Conservation (phyloP, 768 basidiomycete species). For the Lyophyllum decastes region DNA sequence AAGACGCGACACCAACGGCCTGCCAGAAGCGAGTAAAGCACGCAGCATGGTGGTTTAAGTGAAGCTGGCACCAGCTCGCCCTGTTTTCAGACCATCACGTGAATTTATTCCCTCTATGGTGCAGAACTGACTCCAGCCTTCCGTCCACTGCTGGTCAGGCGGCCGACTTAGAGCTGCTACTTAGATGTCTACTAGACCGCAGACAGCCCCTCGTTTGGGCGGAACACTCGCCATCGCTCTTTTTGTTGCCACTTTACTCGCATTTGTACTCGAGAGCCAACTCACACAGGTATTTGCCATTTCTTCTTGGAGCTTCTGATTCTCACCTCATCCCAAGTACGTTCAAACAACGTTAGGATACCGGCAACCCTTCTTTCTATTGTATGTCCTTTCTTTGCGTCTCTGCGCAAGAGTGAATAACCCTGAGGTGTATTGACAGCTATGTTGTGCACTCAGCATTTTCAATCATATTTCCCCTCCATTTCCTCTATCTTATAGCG, state of each 20-base stretch:
- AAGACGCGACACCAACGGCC: constrained; percentile 60
- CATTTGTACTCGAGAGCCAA: constrained; percentile 79
- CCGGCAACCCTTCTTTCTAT: constrained; percentile 86
- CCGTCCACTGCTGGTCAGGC: constrained; percentile 8
- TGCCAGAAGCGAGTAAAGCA: constrained; percentile 60
- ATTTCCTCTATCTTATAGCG: constrained; percentile 64
- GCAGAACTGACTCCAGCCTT: not conserved
- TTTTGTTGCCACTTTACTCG: constrained; percentile 61
- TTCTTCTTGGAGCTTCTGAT: not conserved
- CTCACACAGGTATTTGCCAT: constrained; percentile 62
- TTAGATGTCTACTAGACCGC: constrained; percentile 24
- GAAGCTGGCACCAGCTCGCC: not conserved
- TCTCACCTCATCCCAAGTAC: constrained; percentile 48
- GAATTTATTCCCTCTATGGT: not conserved
- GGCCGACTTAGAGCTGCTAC: not conserved
- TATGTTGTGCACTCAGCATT: constrained; percentile 88
- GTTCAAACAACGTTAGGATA: constrained; percentile 78
- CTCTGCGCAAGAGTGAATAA: not conserved
- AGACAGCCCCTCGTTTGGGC: constrained; percentile 38
- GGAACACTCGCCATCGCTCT: constrained; percentile 52
- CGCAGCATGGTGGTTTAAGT: constrained; percentile 52
- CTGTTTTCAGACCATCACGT: constrained; percentile 12
- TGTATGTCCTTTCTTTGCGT: constrained; percentile 50
- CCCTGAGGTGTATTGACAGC: constrained; percentile 37
- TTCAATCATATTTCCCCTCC: constrained; percentile 77